Evolutionary conservation across 106 monocot species (phyloP), one percentile per base, ranked within the genome.

Genomic region (Dioscorea alata): DNA sequence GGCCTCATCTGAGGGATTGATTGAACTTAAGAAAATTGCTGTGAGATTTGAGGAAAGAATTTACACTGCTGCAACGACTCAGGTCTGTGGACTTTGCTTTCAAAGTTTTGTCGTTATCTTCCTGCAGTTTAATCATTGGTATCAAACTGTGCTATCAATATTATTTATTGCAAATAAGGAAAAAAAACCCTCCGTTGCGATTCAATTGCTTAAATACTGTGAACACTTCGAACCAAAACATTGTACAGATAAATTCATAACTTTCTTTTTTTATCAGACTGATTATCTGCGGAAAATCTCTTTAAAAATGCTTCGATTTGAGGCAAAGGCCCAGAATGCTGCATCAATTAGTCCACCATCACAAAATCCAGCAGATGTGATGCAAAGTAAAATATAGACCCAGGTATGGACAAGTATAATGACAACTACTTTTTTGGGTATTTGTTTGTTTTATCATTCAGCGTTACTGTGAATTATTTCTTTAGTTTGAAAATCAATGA

Each of bases 21-120:
- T 28, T 67, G 84, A 96, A 69, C 71, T 96, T 34, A 79, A 82
- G 16, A 91, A 91, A 71, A 86, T 89, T 74, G 95, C 95, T 49
- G 49, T 82, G 4, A 61, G 82, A 28, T 91, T 91, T 80, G 95
- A 96, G 69, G 88, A 91, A 76, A 91, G 91, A 68, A 96, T 91
- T 59, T 91, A 84, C 68, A 76, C 68, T 73, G 80, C 76, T 50
- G 86, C 95, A 56, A 76, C 64, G 4, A 84, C 35, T 69, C 95
- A 89, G 88, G 95, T 96, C 50, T 4, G 31, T 69, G 4, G 31
- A 32, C 24, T 65, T 13, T 54, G 9, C n/a, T 58, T n/a, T 58
- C 28, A 58, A 57, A 23, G 1, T 8, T 25, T 69, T 4, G 18
- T 54, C 5, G 19, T 18, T 19, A 54, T 54, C 13, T 54, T 8